Conservation (phyloP, 164 flowering plant species). For the Tetracentron sinense region DNA sequence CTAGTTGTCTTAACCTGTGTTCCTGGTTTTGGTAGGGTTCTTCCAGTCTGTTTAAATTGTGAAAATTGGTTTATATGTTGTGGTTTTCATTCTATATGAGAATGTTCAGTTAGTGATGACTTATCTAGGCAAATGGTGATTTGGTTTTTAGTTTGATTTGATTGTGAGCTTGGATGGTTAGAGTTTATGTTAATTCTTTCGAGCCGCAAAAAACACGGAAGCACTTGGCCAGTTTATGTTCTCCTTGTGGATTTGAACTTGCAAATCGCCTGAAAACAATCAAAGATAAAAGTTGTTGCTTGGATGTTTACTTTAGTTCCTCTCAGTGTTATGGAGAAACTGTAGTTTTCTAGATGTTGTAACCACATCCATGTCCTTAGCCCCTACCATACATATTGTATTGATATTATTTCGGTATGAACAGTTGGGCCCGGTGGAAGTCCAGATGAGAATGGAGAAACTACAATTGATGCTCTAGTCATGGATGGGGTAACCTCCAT, state of each 20-base stretch:
- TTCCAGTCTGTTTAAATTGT: not conserved
- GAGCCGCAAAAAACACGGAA: not conserved
- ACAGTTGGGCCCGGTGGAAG: conserved; percentile 99
- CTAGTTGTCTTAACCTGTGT: not conserved
- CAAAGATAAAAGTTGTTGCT: not conserved
- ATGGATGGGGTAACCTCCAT: conserved; percentile 80
- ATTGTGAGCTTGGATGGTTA: not conserved
- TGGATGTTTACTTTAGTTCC: not conserved
- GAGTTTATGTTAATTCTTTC: not conserved
- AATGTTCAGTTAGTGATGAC: not conserved
- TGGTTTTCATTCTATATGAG: not conserved
- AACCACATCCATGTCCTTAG: not conserved
- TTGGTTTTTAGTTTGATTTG: not conserved
- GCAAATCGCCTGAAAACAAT: not conserved
- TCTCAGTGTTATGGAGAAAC: not conserved
- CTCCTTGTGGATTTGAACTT: not conserved
- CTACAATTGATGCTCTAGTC: conserved; percentile 88
- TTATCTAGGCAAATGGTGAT: not conserved
- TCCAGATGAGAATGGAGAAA: conserved; percentile 98
- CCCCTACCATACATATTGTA: not conserved
- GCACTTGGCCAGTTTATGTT: not conserved
- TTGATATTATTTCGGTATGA: conserved; percentile 10
- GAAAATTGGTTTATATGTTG: not conserved
- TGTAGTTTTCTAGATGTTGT: not conserved
- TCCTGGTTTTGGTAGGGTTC: too few species aligned